phyloP scores from a whole-genome alignment of 208 protist genomes.

The Phytomonas sp. region DNA sequence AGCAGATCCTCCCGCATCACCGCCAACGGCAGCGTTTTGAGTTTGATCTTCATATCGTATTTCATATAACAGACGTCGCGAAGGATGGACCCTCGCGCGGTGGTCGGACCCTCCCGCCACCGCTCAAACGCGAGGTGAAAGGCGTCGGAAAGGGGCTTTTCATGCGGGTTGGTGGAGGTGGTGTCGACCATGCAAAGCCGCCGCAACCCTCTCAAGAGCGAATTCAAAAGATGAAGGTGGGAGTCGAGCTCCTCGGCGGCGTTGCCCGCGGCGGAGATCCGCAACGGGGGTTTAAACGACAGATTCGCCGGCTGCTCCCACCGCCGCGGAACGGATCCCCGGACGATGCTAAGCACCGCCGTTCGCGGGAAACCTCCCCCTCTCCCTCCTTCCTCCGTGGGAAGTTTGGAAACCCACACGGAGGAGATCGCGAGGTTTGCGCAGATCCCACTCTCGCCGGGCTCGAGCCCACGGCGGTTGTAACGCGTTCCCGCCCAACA shows the following conservation, averaged over 20 bases:
- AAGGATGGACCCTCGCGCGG: neutral
- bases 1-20: slow-evolving; percentile 21
- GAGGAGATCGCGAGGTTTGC: slow-evolving; percentile 73
- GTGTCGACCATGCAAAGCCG: slow-evolving; percentile 49
- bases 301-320: slow-evolving; percentile 80
- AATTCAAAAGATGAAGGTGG: slow-evolving; percentile 30
- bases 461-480: slow-evolving; percentile 77
- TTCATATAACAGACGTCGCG: slow-evolving; percentile 23
- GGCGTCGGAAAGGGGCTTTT: slow-evolving; percentile 46
- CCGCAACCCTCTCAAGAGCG: slow-evolving; percentile 3
- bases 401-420: slow-evolving; percentile 36
- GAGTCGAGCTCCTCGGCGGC: slow-evolving; percentile 25
- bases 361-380: slow-evolving; percentile 12
- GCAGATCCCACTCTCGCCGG: slow-evolving; percentile 40
- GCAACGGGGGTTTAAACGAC: slow-evolving; percentile 53
- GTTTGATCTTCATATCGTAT: slow-evolving; percentile 49
- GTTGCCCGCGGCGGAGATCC: slow-evolving; percentile 25
- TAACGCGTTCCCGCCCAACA: slow-evolving; percentile 78
- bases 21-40: slow-evolving; percentile 27
- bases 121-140: slow-evolving; percentile 16
- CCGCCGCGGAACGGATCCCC: slow-evolving; percentile 65
- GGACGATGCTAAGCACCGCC: slow-evolving; percentile 49
- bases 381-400: neutral
- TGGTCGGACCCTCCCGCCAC: neutral
- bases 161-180: slow-evolving; percentile 31